phyloP scores from a whole-genome alignment of 306 rosid genomes.

The Cajanus cajan region DNA sequence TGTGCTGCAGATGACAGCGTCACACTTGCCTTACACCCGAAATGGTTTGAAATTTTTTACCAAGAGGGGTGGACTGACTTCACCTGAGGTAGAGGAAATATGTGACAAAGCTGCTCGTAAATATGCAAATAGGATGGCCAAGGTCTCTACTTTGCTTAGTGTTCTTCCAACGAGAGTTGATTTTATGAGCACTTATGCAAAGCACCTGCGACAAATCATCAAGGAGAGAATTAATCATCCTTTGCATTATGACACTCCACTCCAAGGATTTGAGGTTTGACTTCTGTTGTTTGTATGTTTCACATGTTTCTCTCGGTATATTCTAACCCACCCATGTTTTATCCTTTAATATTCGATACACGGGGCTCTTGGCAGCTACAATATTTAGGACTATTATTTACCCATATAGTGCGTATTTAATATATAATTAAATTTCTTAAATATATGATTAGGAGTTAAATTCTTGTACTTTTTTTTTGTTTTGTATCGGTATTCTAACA shows the following conservation, averaged over 20 bases:
- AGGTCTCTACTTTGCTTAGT: constrained; percentile 58
- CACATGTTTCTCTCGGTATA: background rate
- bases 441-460: background rate
- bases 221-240: constrained; percentile 81
- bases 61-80: constrained; percentile 73
- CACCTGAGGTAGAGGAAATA: constrained; percentile 73
- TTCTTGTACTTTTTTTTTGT: no score
- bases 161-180: constrained; percentile 56
- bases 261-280: constrained; percentile 77
- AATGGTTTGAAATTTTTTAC: constrained; percentile 90
- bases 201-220: constrained; percentile 70
- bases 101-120: constrained; percentile 75
- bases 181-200: constrained; percentile 77
- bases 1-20: constrained; percentile 81
- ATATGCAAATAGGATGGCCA: constrained; percentile 67
- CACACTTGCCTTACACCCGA: constrained; percentile 87
- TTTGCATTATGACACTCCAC: constrained; percentile 74
- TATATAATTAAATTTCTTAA: background rate
- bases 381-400: background rate
- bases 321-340: background rate
- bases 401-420: background rate
- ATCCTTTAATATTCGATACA: background rate
- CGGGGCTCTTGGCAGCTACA: background rate
- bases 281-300: background rate
- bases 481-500: no score